Evolutionary conservation across 768 basidiomycete genomes (phyloP).

Genomic region (Suillus subaureus): DNA sequence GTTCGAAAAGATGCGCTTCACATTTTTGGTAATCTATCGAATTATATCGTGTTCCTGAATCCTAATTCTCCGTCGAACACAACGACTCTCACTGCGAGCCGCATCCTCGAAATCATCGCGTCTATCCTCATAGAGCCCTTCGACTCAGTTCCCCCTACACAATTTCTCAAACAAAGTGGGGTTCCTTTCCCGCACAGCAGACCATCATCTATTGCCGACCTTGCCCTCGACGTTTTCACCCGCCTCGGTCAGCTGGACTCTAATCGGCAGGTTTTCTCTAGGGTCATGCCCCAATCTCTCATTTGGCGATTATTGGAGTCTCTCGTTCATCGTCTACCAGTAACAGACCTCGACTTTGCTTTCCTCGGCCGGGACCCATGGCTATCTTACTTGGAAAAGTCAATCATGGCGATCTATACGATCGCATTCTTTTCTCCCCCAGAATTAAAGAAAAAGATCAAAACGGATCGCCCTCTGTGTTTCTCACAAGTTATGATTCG

Average conservation of each 20-base stretch:
- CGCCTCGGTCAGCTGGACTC: slow-evolving; percentile 73
- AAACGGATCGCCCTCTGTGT: slow-evolving; percentile 64
- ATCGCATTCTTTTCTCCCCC: slow-evolving; percentile 83
- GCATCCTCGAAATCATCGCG: slow-evolving; percentile 66
- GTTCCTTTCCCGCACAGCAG: slow-evolving; percentile 42
- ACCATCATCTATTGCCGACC: slow-evolving; percentile 66
- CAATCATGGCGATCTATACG: slow-evolving; percentile 81
- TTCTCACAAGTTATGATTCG: slow-evolving; percentile 73
- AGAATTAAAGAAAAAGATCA: slow-evolving; percentile 69
- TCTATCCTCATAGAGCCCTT: slow-evolving; percentile 75
- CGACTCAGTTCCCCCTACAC: slow-evolving; percentile 65
- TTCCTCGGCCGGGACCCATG: slow-evolving; percentile 64
- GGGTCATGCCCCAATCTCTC: slow-evolving; percentile 56
- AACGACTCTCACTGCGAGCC: slow-evolving; percentile 51
- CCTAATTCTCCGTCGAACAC: slow-evolving; percentile 41
- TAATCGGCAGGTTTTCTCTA: slow-evolving; percentile 74
- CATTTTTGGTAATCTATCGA: slow-evolving; percentile 65
- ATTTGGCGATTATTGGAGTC: slow-evolving; percentile 66
- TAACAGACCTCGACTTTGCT: slow-evolving; percentile 75
- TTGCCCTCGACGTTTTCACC: slow-evolving; percentile 86
- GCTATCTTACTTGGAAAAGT: slow-evolving; percentile 79
- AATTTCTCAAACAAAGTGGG: slow-evolving; percentile 57
- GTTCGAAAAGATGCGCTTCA: slow-evolving; percentile 79
- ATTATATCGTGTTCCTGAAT: slow-evolving; percentile 49
- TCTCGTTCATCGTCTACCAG: slow-evolving; percentile 83